Evolutionary conservation across 805 yeast species (phyloP), one percentile per base, ranked within the genome.

Genomic region (Ogataea minuta): DNA sequence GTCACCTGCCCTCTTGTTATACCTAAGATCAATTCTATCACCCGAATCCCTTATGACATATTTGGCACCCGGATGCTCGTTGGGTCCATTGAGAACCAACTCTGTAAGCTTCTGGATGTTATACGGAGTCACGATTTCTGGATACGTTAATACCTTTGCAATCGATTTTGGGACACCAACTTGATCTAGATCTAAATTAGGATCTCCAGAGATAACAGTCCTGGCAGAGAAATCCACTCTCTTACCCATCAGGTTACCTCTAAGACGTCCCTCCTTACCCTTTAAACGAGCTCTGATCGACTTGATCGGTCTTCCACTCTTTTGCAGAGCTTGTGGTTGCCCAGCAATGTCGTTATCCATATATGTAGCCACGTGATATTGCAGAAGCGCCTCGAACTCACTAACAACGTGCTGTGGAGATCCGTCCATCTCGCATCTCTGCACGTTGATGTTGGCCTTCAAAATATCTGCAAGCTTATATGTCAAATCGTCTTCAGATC

Each of bases 301-400:
- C 64, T 93, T 93, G 52, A 93, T 95, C 2, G 99, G 99, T 67
- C 99, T 84, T 43, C 99, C 99, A 42, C 97, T 87, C 66, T 93
- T 93, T 62, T 93, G 99, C 47, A 93, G 75, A 23, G 99, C 99
- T 65, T 91, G 99, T 0, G 99, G 99, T 69, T 93, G 99, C 48
- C 99, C 99, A 10, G 99, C 99, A 66, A 93, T 93, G 68, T 93
- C 98, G 63, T 93, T 93, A 68, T 93, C 99, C 99, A 93, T 93
- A 62, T 93, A 93, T 0, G 99, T 93, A 6, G 99, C 99, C 36
- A 93, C 97, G 57, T 93, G 99, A 64, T 89, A 93, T 63, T 93
- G 99, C 44, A 93, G 71, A 52, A 93, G 77, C 30, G 95, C 84
- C 64, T 93, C 99, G 59, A 93, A 91, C 67, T 93, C 99, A 60